These are phyloP conservation scores for Funneliformis geosporum DNA, from an alignment of 192 early-diverging fungal species.

Conservation along the genomic window DNA sequence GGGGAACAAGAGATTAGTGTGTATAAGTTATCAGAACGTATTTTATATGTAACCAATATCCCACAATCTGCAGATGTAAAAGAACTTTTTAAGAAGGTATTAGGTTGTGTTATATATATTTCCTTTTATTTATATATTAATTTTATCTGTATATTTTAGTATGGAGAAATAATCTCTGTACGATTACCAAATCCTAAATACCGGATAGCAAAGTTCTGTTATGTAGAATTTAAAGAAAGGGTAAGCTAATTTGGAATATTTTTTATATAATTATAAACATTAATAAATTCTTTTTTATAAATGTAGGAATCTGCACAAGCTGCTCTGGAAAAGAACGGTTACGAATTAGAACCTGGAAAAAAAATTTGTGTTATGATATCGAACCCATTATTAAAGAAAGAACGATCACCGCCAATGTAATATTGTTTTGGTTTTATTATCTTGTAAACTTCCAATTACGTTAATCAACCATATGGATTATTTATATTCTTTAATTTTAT, in stretches of 20 bases:
- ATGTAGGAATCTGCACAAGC: constrained; percentile 3
- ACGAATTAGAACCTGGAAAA: not conserved
- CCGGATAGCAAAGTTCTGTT: not conserved
- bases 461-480: too few relatives aligned
- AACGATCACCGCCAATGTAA: constrained; percentile 11
- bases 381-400: constrained; percentile 13
- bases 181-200: not conserved
- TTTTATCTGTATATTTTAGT: not conserved
- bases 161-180: constrained; percentile 20
- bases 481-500: not conserved
- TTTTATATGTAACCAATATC: constrained; percentile 21
- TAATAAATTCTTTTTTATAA: not conserved
- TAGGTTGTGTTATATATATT: not conserved
- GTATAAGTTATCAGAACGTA: not conserved
- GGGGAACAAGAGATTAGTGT: constrained; percentile 21
- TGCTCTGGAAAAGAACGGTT: constrained; percentile 15
- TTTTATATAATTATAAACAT: not conserved
- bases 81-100: constrained; percentile 15
- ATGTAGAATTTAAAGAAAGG: constrained; percentile 19
- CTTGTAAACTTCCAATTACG: not conserved
- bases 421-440: not conserved
- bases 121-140: constrained; percentile 1
- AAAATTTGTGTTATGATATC: constrained; percentile 15
- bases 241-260: not conserved
- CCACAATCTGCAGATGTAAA: not conserved